Base-by-base conservation (phyloP, 805 yeast genomes). In the Starmerella bombi region DNA sequence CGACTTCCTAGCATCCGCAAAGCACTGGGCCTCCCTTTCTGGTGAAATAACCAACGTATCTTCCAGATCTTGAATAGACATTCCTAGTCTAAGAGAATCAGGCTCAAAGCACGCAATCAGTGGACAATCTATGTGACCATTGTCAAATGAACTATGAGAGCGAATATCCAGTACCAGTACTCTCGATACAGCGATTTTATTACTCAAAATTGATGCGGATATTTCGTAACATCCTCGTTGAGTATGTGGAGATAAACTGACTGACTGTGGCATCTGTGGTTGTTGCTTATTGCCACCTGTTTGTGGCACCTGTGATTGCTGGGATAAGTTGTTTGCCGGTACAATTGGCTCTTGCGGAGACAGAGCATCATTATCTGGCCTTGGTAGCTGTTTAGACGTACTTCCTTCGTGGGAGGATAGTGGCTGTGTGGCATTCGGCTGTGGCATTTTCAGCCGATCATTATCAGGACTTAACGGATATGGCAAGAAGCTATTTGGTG, bases 91-190 rank as follows among this genome's bases (percentile, higher is more conserved):
- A 16, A 77, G 62, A 1, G 74, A 66, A 16, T 70, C 65, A 0
- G 96, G 95, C 39, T 83, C 94, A 16, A 86, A 69, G 54, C 86
- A 81, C 9, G 82, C 67, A 7, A 80, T 58, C 40, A 79, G 72
- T 3, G 63, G 59, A 20, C 73, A 61, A 10, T 69, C 62, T 18
- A 86, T 74, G 57, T 84, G 95, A 36, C 72, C 70, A 32, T 63
- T 61, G 35, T 73, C 70, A 54, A 70, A 85, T 28, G 73, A 76
- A 16, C 63, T 64, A 30, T 77, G 64, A 15, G 77, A 63, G 49
- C 96, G 64, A 32, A 75, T 69, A 56, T 88, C 97, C 5, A 88
- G 68, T 9, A 86, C 45, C n/a, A 86, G 62, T 0, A 79, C 48
- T 19, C 33, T 37, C 10, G 50, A 42, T n/a, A 34, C 44, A 10